phyloP scores from a whole-genome alignment of 2,329 filamentous ascomycete species.

The Emmonsia crescens region DNA sequence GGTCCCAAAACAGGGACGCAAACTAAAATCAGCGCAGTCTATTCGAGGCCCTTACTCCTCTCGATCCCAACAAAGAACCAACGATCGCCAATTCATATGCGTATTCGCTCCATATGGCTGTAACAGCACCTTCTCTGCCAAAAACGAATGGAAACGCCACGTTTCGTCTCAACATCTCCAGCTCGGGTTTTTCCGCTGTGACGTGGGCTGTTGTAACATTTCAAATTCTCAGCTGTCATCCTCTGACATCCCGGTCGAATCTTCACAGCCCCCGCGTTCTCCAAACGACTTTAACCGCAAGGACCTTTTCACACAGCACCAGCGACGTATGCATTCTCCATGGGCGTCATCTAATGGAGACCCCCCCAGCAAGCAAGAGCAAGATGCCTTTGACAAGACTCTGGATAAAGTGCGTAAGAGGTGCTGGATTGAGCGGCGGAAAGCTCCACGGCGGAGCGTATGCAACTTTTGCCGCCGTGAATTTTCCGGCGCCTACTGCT shows the following conservation, averaged over 20 bases:
- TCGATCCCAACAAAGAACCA: constrained; percentile 5
- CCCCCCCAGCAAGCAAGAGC: constrained; percentile 21
- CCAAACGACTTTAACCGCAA: constrained; percentile 76
- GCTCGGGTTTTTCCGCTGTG: constrained; percentile 64
- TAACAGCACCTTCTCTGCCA: constrained; percentile 57
- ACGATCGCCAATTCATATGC: constrained; percentile 49
- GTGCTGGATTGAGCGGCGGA: constrained; percentile 52
- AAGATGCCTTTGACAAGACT: constrained; percentile 38
- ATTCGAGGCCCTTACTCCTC: background rate
- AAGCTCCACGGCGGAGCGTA: constrained; percentile 51
- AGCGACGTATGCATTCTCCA: constrained; percentile 70
- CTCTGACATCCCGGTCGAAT: background rate
- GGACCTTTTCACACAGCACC: constrained; percentile 81
- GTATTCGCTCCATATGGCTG: constrained; percentile 73
- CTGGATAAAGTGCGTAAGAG: constrained; percentile 47
- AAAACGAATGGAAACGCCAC: constrained; percentile 96
- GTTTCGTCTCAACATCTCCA: constrained; percentile 69
- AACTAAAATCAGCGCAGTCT: background rate
- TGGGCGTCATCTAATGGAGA: constrained; percentile 31
- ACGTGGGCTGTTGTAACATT: constrained; percentile 48
- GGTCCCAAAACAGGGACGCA: background rate
- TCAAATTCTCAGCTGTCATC: constrained; percentile 14
- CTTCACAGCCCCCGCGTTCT: constrained; percentile 18
- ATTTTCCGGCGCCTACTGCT: constrained; percentile 55
- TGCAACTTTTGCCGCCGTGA: constrained; percentile 46